phyloP scores from a whole-genome alignment of 129 eudicot genomes.

The Tagetes erecta region DNA sequence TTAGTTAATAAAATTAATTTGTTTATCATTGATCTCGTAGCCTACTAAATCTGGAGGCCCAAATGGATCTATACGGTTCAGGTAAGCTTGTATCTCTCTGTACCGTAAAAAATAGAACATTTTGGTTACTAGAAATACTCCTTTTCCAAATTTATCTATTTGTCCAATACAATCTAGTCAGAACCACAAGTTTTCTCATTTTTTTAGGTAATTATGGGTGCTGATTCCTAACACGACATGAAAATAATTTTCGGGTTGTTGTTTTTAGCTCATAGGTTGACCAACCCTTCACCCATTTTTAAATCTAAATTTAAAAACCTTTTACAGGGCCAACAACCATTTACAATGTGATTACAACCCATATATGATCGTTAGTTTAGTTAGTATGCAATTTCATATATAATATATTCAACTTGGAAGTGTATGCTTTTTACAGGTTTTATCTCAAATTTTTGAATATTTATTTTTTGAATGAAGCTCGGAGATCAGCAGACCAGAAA shows the following conservation, averaged over 20 bases:
- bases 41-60: conserved; percentile 98
- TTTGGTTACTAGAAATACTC: neutral
- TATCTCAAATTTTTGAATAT: conserved; percentile 25
- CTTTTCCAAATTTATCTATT: neutral
- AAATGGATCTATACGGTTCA: conserved; percentile 95
- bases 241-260: neutral
- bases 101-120: neutral
- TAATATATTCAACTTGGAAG: neutral
- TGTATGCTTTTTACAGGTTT: neutral
- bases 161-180: neutral
- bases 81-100: conserved; percentile 43
- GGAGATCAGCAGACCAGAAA: conserved; percentile 90
- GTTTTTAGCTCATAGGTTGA: too few species aligned
- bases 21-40: conserved; percentile 53
- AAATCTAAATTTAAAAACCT: too few species aligned
- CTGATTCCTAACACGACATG: neutral
- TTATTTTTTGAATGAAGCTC: conserved; percentile 65
- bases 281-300: neutral
- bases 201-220: neutral
- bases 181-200: neutral
- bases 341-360: neutral
- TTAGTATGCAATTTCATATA: neutral
- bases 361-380: neutral
- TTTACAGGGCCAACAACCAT: neutral
- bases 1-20: conserved; percentile 18